These are phyloP conservation scores for Colletotrichum orchidophilum DNA, from an alignment of 2,329 filamentous ascomycete genomes.

Conservation along the genomic window DNA sequence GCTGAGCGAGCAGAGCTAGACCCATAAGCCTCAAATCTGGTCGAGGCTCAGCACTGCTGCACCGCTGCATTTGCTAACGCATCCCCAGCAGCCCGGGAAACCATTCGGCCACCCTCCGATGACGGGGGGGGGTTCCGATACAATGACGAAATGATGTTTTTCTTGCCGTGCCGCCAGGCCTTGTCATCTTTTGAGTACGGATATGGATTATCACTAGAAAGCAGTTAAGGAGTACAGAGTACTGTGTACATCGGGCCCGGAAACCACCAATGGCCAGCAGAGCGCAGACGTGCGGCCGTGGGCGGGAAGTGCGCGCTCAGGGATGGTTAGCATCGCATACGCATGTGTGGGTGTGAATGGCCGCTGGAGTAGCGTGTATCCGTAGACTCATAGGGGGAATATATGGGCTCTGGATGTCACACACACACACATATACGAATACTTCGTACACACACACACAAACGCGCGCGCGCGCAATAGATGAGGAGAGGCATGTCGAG, in stretches of 20 bases:
- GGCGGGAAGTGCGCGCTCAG: background rate
- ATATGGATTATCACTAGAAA: background rate
- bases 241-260: background rate
- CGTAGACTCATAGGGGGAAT: background rate
- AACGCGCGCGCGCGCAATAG: background rate
- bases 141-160: constrained; percentile 12
- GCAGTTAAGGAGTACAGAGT: background rate
- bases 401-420: background rate
- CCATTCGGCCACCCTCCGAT: constrained; percentile 27
- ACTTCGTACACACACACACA: background rate
- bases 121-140: constrained; percentile 12
- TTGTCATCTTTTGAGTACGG: background rate
- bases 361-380: background rate
- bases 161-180: background rate
- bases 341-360: background rate
- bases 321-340: background rate
- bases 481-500: background rate
- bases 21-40: background rate
- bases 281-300: background rate
- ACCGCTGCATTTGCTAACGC: constrained; percentile 7
- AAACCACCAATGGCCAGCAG: background rate
- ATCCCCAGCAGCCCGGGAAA: constrained; percentile 1
- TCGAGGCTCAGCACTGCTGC: constrained; percentile 7
- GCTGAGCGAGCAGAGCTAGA: background rate
- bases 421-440: background rate